Base-by-base conservation (phyloP, 371 early-diverging fungal species). In the Mucor indicus region DNA sequence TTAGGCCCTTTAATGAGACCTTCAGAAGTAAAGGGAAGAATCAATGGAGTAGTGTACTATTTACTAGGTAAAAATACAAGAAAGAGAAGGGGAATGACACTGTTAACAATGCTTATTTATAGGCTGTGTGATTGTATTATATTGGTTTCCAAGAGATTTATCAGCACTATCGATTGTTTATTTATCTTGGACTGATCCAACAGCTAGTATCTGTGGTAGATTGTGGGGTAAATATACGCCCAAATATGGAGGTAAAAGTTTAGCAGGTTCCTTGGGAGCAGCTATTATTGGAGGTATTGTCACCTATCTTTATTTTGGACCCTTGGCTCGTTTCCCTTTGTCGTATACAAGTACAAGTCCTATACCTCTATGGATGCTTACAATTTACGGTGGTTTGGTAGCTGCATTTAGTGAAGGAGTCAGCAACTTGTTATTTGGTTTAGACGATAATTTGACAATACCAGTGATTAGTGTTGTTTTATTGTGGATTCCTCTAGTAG, bases 151-250 rank as follows among this genome's bases (percentile, higher is more conserved):
- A 16, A 59, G 48, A 37, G 77, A 80, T 29, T 57, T 80, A 35
- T 76, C 72, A n/a, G 57, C 76, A 8, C 23, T 80, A n/a, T 73
- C 77, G 9, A 80, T 80, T 21, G 52, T 80, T 40, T 77, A 74
- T 50, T 44, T 80, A 17, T 72, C 75, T 10, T 80, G 80, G 80
- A 60, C 72, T 6, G 80, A 80, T 44, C 77, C 80, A 12, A 74
- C 71, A 1, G 80, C 80, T 9, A 75, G 76, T 27, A 65, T 75
- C 12, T 62, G 64, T 40, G 80, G 80, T 20, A 61, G 67, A 31
- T 51, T 72, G 24, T 77, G 63, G 65, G 80, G 80, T 33, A 58
- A 57, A n/a, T 72, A 75, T 29, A 77, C 80, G 13, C 63, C 57
- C 16, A 45, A 51, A 32, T 75, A 64, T 8, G 30, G 30, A 29